Conservation (phyloP, 257 asterid genomes). For the Sherardia arvensis region DNA sequence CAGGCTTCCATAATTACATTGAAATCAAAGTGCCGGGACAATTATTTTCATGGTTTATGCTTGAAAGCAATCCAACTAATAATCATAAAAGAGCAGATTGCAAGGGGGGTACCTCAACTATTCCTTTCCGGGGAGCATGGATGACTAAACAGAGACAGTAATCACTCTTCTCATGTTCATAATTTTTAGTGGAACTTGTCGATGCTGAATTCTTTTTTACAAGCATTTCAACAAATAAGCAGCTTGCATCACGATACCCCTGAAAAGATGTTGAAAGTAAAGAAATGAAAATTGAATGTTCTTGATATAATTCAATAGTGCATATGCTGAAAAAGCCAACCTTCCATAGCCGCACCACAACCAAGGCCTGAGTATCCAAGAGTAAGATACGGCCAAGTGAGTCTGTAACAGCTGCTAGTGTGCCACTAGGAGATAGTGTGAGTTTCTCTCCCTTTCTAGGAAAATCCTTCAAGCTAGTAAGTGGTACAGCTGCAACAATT, state of each 20-base stretch:
- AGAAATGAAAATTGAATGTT: neutral
- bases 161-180: constrained; percentile 58
- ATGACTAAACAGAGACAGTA: constrained; percentile 86
- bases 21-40: neutral
- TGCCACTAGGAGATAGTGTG: constrained; percentile 87
- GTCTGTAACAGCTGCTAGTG: constrained; percentile 94
- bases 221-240: constrained; percentile 93
- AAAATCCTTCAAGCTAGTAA: constrained; percentile 87
- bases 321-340: constrained; percentile 20
- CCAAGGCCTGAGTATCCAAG: constrained; percentile 86
- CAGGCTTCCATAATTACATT: neutral
- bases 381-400: constrained; percentile 97
- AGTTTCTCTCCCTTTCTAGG: constrained; percentile 97
- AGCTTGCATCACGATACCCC: constrained; percentile 99
- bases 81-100: neutral
- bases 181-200: constrained; percentile 20
- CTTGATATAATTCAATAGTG: neutral
- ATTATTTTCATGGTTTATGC: neutral
- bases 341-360: constrained; percentile 97
- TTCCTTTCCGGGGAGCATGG: constrained; percentile 95
- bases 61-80: neutral
- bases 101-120: constrained; percentile 62
- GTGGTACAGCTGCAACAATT: constrained; percentile 63
- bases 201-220: constrained; percentile 43
- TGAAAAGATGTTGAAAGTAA: constrained; percentile 18